Conservation (phyloP, 371 early-diverging fungal genomes). For the Mortierella sp. region DNA sequence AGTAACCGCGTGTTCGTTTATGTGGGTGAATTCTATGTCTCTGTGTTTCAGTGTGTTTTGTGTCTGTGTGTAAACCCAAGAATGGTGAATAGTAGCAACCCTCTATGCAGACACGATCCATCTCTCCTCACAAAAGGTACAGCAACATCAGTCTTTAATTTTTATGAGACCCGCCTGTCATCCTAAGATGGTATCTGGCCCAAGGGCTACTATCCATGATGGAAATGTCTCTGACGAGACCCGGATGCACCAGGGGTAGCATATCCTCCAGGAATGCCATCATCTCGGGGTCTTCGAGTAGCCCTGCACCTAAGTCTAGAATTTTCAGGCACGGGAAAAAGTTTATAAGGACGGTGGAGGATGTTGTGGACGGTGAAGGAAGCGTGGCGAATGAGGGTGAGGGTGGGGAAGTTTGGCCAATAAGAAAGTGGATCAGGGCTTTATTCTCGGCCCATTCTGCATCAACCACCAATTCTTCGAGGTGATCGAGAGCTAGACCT, state of each 20-base stretch:
- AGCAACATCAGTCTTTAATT: not conserved
- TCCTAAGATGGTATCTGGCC: not conserved
- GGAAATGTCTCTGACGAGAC: not conserved
- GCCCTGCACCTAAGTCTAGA: constrained; percentile 1
- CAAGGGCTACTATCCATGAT: not conserved
- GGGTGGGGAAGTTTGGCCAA: not conserved
- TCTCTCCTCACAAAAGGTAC: too few species aligned
- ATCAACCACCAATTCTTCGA: constrained; percentile 24
- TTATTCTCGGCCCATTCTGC: constrained; percentile 32
- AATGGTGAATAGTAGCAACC: too few species aligned
- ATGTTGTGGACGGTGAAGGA: not conserved
- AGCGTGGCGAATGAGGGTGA: not conserved
- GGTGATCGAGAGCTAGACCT: constrained; percentile 6
- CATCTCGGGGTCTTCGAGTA: constrained; percentile 11
- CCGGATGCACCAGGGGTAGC: not conserved
- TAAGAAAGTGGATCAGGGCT: constrained; percentile 17
- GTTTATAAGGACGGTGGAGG: not conserved
- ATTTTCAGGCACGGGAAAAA: constrained; percentile 15
- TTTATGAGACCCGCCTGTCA: not conserved
- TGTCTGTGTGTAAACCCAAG: too few species aligned
- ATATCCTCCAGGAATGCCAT: not conserved
- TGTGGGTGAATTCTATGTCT: too few species aligned
- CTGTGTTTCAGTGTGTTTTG: too few species aligned
- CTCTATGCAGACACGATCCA: too few species aligned
- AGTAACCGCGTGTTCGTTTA: too few species aligned